Evolutionary conservation across 805 yeast species (phyloP), one percentile per base, ranked within the genome.

Genomic region (Wickerhamomyces bisporus): DNA sequence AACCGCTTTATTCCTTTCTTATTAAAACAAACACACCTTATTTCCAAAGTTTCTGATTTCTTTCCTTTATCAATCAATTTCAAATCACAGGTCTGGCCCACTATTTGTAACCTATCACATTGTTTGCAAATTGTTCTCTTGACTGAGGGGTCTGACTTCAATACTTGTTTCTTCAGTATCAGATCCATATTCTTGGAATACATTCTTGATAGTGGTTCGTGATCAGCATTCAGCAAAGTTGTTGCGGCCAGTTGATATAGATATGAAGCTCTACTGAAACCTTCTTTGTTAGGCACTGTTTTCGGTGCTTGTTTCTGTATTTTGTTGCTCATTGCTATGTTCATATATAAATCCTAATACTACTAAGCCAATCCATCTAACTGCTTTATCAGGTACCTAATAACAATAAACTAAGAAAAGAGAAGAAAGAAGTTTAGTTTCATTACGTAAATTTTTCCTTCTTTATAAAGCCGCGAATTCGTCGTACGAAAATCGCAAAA

Each of bases 91-190:
- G 70, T 67, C 14, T 64, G 35, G 0, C 79, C 81, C 1, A 81
- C 77, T 1, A 75, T 50, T 43, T 73, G 61, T 9, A 72, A 42
- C 8, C 77, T 56, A 32, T 71, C 60, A 57, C 96, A 87, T 26
- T 61, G 62, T 49, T 85, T 86, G 59, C 96, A 87, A 13, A 80
- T 53, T 0, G 72, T 66, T 47, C 95, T 66, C 57, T 87, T 87
- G 10, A 86, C 45, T 26, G 61, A 59, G 1, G 89, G 88, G 28
- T 82, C 71, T 21, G 82, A 54, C 43, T 81, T 73, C 16, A 80
- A 54, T 14, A 84, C 89, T 2, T 79, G 73, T 50, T 80, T 82
- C 53, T 81, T 80, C 8, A 86, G 72, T 8, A 85, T 81, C 8
- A 74, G 49, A 38, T 73, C 79, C 60, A 82, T 60, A 27, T 73